Evolutionary conservation across 2,329 filamentous ascomycete genomes (phyloP), one percentile per base, ranked within the genome.

Genomic region (Sporothrix phasma): DNA sequence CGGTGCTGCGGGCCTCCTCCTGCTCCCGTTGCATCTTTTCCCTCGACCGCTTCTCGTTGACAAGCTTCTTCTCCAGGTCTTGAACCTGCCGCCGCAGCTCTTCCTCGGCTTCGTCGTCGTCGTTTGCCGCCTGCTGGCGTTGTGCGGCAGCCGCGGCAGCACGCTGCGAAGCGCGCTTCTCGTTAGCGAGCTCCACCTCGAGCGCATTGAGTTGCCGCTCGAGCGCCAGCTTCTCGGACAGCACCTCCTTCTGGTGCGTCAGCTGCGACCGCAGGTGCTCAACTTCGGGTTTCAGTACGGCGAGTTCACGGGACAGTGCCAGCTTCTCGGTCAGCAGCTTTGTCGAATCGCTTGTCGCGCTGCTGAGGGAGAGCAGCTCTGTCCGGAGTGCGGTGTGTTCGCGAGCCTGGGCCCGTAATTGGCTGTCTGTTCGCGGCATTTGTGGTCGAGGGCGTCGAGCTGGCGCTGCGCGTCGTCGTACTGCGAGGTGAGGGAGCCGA

Each of bases 111-210:
- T 70, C 65, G 13, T 45, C 74, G 59, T 81, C 79, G 6, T 66
- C 67, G 46, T 24, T 70, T 17, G 70, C 39, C 11, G 54, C 69
- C 46, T 72, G 72, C 41, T 68, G 77, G 37, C 54, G 54, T 15
- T 58, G 54, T n/a, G 54, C 37, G 3, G 54, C 34, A 4, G 54
- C 22, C 49, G 77, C 72, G 4, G 74, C 73, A 3, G 81, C 81
- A 61, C 86, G 83, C 68, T 87, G 83, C 8, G 83, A 79, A 3
- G 85, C 81, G n/a, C 86, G 83, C 73, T 86, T 93, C 72, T 94
- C 90, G 68, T 89, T 90, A 68, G 92, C 90, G 2, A 96, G 80
- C 69, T 96, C 89, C 49, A 90, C 86, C 73, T 96, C 89, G 2
- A 92, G 75, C 1, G 87, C 85, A 71, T 82, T 87, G 31, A 96